Evolutionary conservation across 768 basidiomycete genomes (phyloP).

Genomic region (Mycena maculata): DNA sequence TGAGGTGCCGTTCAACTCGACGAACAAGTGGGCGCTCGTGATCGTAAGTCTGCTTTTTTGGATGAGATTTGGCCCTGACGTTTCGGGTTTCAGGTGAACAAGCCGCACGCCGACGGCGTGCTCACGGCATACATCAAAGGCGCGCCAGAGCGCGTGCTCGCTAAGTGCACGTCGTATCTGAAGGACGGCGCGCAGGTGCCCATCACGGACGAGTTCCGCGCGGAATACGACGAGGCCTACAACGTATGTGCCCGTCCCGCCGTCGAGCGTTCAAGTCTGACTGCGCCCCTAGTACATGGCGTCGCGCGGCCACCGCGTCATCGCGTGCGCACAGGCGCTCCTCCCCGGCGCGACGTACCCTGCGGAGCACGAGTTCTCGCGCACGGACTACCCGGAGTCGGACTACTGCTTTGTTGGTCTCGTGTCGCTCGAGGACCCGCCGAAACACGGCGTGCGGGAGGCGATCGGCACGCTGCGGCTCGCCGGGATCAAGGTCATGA

Average conservation of each 20-base stretch:
- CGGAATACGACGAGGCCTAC: constrained; percentile 69
- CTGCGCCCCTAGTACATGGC: constrained; percentile 80
- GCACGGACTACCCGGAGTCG: constrained; percentile 65
- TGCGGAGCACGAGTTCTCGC: constrained; percentile 61
- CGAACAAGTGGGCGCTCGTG: constrained; percentile 79
- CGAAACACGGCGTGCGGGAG: constrained; percentile 77
- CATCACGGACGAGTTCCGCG: constrained; percentile 67
- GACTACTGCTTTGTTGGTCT: constrained; percentile 75
- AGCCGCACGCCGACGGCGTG: constrained; percentile 59
- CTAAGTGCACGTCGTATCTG: constrained; percentile 71
- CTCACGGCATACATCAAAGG: constrained; percentile 74
- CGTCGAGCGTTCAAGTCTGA: too few species aligned
- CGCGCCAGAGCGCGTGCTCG: constrained; percentile 75
- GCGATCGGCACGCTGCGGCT: constrained; percentile 77
- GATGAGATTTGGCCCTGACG: constrained; percentile 10
- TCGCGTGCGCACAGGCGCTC: constrained; percentile 74
- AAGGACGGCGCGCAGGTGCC: constrained; percentile 60
- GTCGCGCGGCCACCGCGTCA: constrained; percentile 79
- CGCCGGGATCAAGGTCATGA: constrained; percentile 82
- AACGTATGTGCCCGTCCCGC: constrained; percentile 59
- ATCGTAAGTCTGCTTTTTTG: constrained; percentile 56
- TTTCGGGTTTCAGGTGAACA: constrained; percentile 57
- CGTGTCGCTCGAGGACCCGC: constrained; percentile 76
- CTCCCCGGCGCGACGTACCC: constrained; percentile 64
- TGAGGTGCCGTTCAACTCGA: constrained; percentile 80